Conservation (phyloP, 148 eudicot species). For the Vaccinium macrocarpon region DNA sequence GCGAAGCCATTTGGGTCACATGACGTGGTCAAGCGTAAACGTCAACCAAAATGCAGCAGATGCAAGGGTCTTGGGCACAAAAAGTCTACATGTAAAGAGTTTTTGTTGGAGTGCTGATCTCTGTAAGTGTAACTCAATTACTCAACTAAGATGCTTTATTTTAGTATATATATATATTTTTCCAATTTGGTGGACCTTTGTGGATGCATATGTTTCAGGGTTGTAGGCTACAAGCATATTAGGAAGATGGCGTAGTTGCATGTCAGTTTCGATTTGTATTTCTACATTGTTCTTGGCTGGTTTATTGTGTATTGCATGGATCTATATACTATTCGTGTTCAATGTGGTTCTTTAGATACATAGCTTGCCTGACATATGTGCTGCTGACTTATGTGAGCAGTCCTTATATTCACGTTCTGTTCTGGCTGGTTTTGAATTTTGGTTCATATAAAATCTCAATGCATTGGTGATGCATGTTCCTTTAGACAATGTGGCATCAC, state of each 20-base stretch:
- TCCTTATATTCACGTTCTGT: background rate
- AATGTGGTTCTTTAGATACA: background rate
- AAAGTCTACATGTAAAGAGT: slow-evolving; percentile 82
- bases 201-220: background rate
- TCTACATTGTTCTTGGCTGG: background rate
- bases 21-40: slow-evolving; percentile 66
- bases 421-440: slow-evolving; percentile 1
- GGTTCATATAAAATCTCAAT: background rate
- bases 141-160: background rate
- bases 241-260: background rate
- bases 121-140: slow-evolving; percentile 19
- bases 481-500: background rate
- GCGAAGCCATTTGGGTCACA: slow-evolving; percentile 55
- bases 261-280: background rate
- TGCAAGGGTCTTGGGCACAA: slow-evolving; percentile 93
- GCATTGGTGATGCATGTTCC: background rate
- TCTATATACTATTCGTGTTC: background rate
- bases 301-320: background rate
- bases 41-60: slow-evolving; percentile 63
- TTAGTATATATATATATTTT: background rate
- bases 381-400: background rate
- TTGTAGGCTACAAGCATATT: background rate
- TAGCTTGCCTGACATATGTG: background rate
- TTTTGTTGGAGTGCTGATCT: slow-evolving; percentile 31
- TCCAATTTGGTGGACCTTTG: background rate